These are phyloP conservation scores for Bipolaris bicolor DNA, from an alignment of 2,329 filamentous ascomycete species.

Conservation along the genomic window DNA sequence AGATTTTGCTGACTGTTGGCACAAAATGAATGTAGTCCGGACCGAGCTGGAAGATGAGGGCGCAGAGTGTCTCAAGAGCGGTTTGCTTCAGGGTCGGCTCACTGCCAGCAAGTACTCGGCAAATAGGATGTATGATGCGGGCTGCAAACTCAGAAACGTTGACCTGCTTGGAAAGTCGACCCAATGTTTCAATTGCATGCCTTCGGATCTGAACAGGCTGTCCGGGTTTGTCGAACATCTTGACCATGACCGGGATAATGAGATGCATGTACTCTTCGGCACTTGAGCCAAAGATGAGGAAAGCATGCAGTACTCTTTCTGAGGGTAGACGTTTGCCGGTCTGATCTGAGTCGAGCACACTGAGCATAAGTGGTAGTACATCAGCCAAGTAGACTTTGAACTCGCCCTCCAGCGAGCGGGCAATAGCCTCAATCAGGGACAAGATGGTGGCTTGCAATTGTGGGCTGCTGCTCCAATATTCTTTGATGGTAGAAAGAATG, in stretches of 20 bases:
- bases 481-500: slow-evolving; percentile 83
- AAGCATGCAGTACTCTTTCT: slow-evolving; percentile 90
- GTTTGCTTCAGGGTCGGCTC: slow-evolving; percentile 78
- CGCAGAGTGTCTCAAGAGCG: slow-evolving; percentile 91
- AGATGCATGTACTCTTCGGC: slow-evolving; percentile 99
- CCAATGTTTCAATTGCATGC: slow-evolving; percentile 91
- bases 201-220: slow-evolving; percentile 82
- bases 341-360: slow-evolving; percentile 85
- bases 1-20: slow-evolving; percentile 84
- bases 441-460: slow-evolving; percentile 90
- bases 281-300: slow-evolving; percentile 93
- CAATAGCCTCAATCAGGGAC: slow-evolving; percentile 90
- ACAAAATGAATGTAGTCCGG: slow-evolving; percentile 96
- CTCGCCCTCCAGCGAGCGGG: slow-evolving; percentile 90
- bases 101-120: slow-evolving; percentile 75
- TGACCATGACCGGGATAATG: slow-evolving; percentile 93
- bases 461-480: slow-evolving; percentile 85
- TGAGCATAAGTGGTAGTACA: slow-evolving; percentile 90
- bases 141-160: slow-evolving; percentile 97
- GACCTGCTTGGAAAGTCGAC: slow-evolving; percentile 91
- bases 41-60: slow-evolving; percentile 92
- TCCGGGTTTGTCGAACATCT: slow-evolving; percentile 87
- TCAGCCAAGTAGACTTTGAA: slow-evolving; percentile 96
- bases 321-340: slow-evolving; percentile 79
- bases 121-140: slow-evolving; percentile 92